phyloP scores from a whole-genome alignment of 2,329 filamentous ascomycete species.

The Sodiomyces alkalinus region DNA sequence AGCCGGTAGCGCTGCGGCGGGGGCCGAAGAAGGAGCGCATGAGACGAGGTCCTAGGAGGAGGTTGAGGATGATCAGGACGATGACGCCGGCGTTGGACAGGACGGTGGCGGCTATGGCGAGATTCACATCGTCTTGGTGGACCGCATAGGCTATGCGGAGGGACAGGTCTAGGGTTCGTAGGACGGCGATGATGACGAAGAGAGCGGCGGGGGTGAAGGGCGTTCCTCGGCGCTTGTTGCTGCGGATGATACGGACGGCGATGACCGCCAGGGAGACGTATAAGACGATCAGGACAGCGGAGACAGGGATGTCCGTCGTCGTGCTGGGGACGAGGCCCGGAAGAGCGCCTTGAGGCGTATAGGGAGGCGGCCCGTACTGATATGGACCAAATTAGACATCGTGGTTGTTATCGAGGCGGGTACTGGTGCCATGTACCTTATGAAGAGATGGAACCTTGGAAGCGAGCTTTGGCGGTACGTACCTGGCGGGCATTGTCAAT shows the following conservation, averaged over 20 bases:
- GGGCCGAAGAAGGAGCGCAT: slow-evolving; percentile 40
- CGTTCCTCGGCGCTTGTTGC: slow-evolving; percentile 31
- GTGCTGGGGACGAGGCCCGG: slow-evolving; percentile 43
- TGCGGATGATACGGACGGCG: slow-evolving; percentile 43
- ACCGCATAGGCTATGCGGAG: slow-evolving; percentile 39
- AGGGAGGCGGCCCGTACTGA: no score
- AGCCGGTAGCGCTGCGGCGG: slow-evolving; percentile 33
- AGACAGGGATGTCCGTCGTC: slow-evolving; percentile 48
- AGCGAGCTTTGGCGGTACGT: no score
- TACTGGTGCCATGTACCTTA: no score
- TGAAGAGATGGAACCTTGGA: no score
- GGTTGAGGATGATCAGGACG: slow-evolving; percentile 62
- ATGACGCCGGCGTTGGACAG: slow-evolving; percentile 62
- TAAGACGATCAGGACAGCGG: slow-evolving; percentile 43
- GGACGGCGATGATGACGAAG: slow-evolving; percentile 43
- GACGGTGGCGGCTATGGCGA: slow-evolving; percentile 47
- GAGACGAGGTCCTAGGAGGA: slow-evolving; percentile 63
- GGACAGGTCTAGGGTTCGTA: slow-evolving; percentile 33
- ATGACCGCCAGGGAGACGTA: slow-evolving; percentile 36
- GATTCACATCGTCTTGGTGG: slow-evolving; percentile 18
- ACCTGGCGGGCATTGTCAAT: no score
- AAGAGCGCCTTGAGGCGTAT: slow-evolving; percentile 25
- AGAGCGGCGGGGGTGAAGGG: slow-evolving; percentile 46
- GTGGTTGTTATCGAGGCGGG: no score
- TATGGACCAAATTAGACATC: no score